These are phyloP conservation scores for Hura crepitans DNA, from an alignment of 441 rosid species.

Conservation along the genomic window DNA sequence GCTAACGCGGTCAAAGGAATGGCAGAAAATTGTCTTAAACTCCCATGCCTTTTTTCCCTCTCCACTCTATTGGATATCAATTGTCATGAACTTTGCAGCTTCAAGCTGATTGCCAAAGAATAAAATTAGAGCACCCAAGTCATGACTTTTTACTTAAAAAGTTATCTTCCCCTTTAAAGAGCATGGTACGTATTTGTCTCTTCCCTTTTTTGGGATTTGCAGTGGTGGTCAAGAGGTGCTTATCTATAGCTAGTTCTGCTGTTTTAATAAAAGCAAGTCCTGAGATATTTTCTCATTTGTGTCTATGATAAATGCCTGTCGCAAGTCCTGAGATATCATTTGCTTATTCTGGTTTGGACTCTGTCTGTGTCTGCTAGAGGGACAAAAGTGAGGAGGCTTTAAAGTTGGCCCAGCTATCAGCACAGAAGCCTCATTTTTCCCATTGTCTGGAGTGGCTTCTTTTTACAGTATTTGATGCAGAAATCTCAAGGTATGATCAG, in stretches of 20 bases:
- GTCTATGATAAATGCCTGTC: conserved; percentile 2
- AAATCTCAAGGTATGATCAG: conserved; percentile 69
- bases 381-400: conserved; percentile 92
- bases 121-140: not conserved
- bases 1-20: not conserved
- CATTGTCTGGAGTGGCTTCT: conserved; percentile 99
- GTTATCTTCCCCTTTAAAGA: not conserved
- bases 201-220: conserved; percentile 4
- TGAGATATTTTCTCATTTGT: conserved; percentile 2
- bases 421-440: conserved; percentile 94
- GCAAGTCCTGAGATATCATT: not conserved
- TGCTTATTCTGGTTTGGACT: conserved; percentile 21
- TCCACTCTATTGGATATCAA: not conserved
- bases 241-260: conserved; percentile 3
- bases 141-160: not conserved
- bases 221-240: not conserved
- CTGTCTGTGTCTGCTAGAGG: conserved; percentile 48
- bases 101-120: conserved; percentile 3
- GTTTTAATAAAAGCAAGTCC: conserved; percentile 14
- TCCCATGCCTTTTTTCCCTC: not conserved
- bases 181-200: too few species aligned
- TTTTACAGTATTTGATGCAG: conserved; percentile 96
- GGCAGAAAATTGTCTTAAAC: not conserved
- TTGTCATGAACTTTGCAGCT: not conserved
- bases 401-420: conserved; percentile 84